phyloP scores from a whole-genome alignment of 352 stramenopile genomes.

The Globisporangium emineosum region DNA sequence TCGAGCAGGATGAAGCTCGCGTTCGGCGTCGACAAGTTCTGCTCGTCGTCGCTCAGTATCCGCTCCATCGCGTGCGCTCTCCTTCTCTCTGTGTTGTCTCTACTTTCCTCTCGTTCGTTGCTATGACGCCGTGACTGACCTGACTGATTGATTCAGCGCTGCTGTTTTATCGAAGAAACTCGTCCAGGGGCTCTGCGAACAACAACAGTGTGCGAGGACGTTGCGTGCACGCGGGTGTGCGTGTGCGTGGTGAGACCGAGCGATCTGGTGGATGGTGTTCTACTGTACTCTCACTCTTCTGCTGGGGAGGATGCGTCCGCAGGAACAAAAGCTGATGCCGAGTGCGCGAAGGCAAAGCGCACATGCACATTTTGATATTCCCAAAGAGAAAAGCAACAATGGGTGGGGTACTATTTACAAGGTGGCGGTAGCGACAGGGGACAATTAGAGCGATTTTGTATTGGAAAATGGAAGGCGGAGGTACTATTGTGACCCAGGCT shows the following conservation, averaged over 20 bases:
- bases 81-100: not conserved
- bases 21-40: conserved; percentile 32
- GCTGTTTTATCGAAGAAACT: conserved; percentile 3
- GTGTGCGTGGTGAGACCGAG: not conserved
- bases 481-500: conserved; percentile 7
- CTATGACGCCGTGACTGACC: too few relatives aligned
- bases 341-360: not conserved
- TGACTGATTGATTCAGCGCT: not conserved
- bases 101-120: not conserved
- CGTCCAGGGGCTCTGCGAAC: not conserved
- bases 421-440: not conserved
- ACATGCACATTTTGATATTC: not conserved
- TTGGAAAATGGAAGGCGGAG: not conserved
- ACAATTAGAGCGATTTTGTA: too few relatives aligned
- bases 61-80: not conserved
- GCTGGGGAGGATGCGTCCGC: not conserved
- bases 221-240: not conserved
- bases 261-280: not conserved
- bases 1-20: conserved; percentile 70
- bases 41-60: conserved; percentile 13
- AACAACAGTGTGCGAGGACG: not conserved
- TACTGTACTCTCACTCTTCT: not conserved
- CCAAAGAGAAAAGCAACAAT: not conserved
- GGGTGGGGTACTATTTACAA: conserved; percentile 3
- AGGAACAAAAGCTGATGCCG: not conserved